phyloP scores from a whole-genome alignment of 305 asterid genomes.

The Solanum hybrid region DNA sequence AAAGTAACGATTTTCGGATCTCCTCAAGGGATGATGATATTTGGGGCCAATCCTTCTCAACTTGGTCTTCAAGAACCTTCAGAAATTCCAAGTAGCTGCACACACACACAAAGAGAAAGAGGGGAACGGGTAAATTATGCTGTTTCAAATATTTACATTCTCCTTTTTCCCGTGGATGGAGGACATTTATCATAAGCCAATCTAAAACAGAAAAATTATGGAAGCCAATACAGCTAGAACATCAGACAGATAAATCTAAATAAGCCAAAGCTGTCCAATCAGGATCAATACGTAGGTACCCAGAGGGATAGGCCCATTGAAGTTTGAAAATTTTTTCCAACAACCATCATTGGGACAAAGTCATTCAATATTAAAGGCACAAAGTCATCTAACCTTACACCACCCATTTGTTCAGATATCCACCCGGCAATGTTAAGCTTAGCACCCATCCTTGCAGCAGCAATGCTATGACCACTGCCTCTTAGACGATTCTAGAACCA shows the following conservation, averaged over 20 bases:
- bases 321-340: not conserved
- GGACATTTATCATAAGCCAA: not conserved
- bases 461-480: slow-evolving; percentile 97
- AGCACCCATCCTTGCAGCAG: slow-evolving; percentile 97
- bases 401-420: slow-evolving; percentile 97
- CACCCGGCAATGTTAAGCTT: slow-evolving; percentile 96
- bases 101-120: not conserved
- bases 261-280: not conserved
- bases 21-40: slow-evolving; percentile 89
- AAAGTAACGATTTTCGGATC: slow-evolving; percentile 68
- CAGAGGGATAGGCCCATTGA: not conserved
- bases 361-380: not conserved
- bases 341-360: not conserved
- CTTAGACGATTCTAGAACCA: slow-evolving; percentile 74
- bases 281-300: not conserved
- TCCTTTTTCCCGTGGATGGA: not conserved
- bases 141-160: not conserved
- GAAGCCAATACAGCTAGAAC: not conserved
- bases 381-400: slow-evolving; percentile 57
- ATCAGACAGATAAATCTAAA: not conserved
- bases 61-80: slow-evolving; percentile 60
- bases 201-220: not conserved
- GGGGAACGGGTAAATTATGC: not conserved
- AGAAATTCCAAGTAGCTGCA: slow-evolving; percentile 89
- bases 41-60: slow-evolving; percentile 74